A percentile compares a stretch with the other conserved stretches of the same genome.
Evolutionary conservation across 345 rosid genomes (phyloP).

Genomic region (Aquilaria malaccensis): DNA sequence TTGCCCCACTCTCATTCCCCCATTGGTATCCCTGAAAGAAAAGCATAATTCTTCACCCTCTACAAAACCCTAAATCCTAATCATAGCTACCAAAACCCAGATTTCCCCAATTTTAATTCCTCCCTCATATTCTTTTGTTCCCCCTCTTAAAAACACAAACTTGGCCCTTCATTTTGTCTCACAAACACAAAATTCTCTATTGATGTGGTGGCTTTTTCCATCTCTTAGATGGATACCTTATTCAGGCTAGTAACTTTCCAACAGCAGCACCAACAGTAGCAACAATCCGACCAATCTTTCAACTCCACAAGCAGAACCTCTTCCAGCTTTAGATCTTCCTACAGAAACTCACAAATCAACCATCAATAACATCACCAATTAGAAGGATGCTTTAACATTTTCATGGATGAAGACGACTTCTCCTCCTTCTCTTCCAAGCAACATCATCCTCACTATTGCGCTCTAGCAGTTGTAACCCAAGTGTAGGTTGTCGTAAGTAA

Average conservation of each 20-base stretch:
- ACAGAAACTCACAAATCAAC: slow-evolving; percentile 34
- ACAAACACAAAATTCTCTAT: not conserved
- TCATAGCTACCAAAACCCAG: slow-evolving; percentile 19
- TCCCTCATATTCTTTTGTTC: slow-evolving; percentile 12
- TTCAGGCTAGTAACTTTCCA: slow-evolving; percentile 77
- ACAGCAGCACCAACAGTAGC: slow-evolving; percentile 18
- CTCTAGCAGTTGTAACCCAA: too few relatives aligned
- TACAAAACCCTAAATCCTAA: slow-evolving; percentile 11
- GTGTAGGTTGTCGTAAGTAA: too few relatives aligned
- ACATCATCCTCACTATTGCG: slow-evolving; percentile 4
- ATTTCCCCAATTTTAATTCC: slow-evolving; percentile 19
- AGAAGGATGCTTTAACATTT: slow-evolving; percentile 97
- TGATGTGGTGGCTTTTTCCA: slow-evolving; percentile 47
- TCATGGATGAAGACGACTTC: slow-evolving; percentile 99
- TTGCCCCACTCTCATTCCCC: slow-evolving; percentile 16
- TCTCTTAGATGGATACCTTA: slow-evolving; percentile 81
- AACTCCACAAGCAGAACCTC: slow-evolving; percentile 79
- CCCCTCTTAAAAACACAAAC: slow-evolving; percentile 27
- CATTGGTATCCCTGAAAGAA: slow-evolving; percentile 43
- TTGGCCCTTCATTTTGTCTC: slow-evolving; percentile 4
- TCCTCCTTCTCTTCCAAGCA: slow-evolving; percentile 88
- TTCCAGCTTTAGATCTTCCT: slow-evolving; percentile 73
- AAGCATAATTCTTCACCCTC: slow-evolving; percentile 13
- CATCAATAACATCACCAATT: slow-evolving; percentile 39
- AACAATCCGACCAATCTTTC: slow-evolving; percentile 72